Conservation (phyloP, 768 basidiomycete genomes). For the Boletus fagicola region DNA sequence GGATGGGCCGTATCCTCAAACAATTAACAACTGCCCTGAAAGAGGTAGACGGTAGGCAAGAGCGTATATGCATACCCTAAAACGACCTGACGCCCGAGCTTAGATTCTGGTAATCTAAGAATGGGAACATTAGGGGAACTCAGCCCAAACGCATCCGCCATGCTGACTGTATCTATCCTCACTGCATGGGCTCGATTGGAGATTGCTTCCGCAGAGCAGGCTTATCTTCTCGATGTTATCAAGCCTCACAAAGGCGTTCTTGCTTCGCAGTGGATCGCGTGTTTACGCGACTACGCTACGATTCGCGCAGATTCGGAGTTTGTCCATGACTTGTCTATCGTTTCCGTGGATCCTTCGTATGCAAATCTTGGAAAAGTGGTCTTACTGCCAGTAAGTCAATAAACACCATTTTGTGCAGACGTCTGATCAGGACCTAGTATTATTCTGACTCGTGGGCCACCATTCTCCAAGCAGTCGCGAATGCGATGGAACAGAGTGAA, state of each 20-base stretch:
- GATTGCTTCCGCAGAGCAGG: slow-evolving; percentile 68
- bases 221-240: slow-evolving; percentile 77
- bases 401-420: neutral
- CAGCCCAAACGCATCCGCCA: slow-evolving; percentile 91
- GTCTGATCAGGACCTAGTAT: slow-evolving; percentile 52
- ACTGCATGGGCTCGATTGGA: slow-evolving; percentile 96
- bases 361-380: slow-evolving; percentile 90
- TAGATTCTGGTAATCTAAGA: slow-evolving; percentile 80
- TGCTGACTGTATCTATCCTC: slow-evolving; percentile 88
- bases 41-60: slow-evolving; percentile 74
- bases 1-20: slow-evolving; percentile 95
- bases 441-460: slow-evolving; percentile 80
- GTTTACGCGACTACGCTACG: slow-evolving; percentile 89
- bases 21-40: slow-evolving; percentile 84
- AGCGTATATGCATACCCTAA: neutral
- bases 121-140: slow-evolving; percentile 85
- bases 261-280: slow-evolving; percentile 82
- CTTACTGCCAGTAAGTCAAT: slow-evolving; percentile 71
- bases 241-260: slow-evolving; percentile 74
- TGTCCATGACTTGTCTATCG: slow-evolving; percentile 69
- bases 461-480: slow-evolving; percentile 83
- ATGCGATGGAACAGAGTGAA: slow-evolving; percentile 70
- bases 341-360: slow-evolving; percentile 77
- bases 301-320: slow-evolving; percentile 88
- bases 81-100: slow-evolving; percentile 12